Conservation (phyloP, 768 basidiomycete species). For the Butyriboletus loyo region DNA sequence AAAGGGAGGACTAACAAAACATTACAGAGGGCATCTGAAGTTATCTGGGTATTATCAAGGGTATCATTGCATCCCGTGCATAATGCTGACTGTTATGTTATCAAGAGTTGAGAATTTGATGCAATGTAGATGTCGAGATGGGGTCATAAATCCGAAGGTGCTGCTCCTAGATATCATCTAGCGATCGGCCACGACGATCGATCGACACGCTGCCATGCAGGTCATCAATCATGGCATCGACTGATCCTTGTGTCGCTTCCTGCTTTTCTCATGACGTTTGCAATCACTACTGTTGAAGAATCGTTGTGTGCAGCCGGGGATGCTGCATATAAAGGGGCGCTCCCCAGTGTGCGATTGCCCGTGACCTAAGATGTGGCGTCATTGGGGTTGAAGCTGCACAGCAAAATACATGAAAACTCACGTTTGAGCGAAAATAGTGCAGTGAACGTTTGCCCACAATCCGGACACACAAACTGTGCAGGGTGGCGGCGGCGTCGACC, state of each 20-base stretch:
- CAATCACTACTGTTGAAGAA: conserved; percentile 34
- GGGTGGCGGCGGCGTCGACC: conserved; percentile 30
- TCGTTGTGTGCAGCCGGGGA: conserved; percentile 26
- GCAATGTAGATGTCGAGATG: conserved; percentile 7
- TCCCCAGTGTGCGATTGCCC: conserved; percentile 28
- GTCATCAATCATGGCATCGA: conserved; percentile 10
- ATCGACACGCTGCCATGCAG: conserved; percentile 17
- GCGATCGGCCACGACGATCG: conserved; percentile 14
- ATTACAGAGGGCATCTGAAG: conserved; percentile 1
- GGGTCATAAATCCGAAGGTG: conserved; percentile 4
- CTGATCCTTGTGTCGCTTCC: conserved; percentile 29
- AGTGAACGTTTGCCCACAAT: conserved; percentile 28
- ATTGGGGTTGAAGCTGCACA: background rate
- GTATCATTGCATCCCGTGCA: conserved; percentile 18
- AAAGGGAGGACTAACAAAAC: conserved; percentile 8
- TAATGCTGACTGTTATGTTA: conserved; percentile 1
- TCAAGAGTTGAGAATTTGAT: conserved; percentile 1
- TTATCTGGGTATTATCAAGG: conserved; percentile 21
- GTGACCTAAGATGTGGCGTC: conserved; percentile 24
- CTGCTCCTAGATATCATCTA: conserved; percentile 3
- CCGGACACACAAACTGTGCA: conserved; percentile 14
- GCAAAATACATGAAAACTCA: conserved; percentile 9
- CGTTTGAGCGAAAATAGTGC: conserved; percentile 33
- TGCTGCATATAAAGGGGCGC: conserved; percentile 22
- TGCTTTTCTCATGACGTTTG: conserved; percentile 34